Evolutionary conservation across 352 stramenopile species (phyloP).

Genomic region (Pythium folliculosum): DNA sequence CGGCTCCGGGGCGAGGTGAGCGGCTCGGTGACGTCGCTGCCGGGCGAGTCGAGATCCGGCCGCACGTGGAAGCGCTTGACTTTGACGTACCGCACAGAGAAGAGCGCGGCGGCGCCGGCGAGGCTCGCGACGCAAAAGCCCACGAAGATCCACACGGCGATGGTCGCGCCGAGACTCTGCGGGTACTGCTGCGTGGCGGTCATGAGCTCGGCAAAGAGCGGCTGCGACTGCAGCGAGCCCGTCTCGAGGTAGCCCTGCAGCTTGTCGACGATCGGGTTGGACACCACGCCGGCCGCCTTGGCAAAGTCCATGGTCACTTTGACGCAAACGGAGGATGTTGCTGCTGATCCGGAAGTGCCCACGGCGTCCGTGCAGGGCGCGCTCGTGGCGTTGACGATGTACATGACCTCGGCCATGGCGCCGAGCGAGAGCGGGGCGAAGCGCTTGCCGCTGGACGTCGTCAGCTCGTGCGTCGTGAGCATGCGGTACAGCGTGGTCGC

Average conservation of each 20-base stretch:
- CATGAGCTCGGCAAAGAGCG: slow-evolving; percentile 51
- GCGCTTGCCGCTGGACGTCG: slow-evolving; percentile 35
- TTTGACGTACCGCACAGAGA: slow-evolving; percentile 38
- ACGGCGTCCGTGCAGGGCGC: slow-evolving; percentile 31
- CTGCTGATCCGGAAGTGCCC: slow-evolving; percentile 1
- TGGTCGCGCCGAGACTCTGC: slow-evolving; percentile 37
- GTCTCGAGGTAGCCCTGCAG: slow-evolving; percentile 49
- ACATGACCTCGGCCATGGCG: slow-evolving; percentile 45
- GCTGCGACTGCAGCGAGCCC: slow-evolving; percentile 46
- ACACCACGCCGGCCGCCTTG: slow-evolving; percentile 27
- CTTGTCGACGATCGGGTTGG: slow-evolving; percentile 45
- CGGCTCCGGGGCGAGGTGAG: background rate
- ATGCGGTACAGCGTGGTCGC: slow-evolving; percentile 56
- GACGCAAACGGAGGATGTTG: slow-evolving; percentile 31
- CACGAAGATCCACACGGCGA: slow-evolving; percentile 70
- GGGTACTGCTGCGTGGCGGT: slow-evolving; percentile 42
- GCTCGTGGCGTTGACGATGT: slow-evolving; percentile 54
- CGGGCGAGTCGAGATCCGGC: slow-evolving; percentile 29
- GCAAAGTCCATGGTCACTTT: slow-evolving; percentile 46
- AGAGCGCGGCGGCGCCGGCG: slow-evolving; percentile 31
- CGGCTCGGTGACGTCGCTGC: slow-evolving; percentile 10
- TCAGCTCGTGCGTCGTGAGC: slow-evolving; percentile 43
- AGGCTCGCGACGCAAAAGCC: slow-evolving; percentile 48
- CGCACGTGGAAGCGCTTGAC: slow-evolving; percentile 49
- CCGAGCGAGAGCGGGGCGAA: slow-evolving; percentile 40